These are phyloP conservation scores for Oleoguttula mirabilis DNA, from an alignment of 495 filamentous ascomycete species.

Conservation along the genomic window DNA sequence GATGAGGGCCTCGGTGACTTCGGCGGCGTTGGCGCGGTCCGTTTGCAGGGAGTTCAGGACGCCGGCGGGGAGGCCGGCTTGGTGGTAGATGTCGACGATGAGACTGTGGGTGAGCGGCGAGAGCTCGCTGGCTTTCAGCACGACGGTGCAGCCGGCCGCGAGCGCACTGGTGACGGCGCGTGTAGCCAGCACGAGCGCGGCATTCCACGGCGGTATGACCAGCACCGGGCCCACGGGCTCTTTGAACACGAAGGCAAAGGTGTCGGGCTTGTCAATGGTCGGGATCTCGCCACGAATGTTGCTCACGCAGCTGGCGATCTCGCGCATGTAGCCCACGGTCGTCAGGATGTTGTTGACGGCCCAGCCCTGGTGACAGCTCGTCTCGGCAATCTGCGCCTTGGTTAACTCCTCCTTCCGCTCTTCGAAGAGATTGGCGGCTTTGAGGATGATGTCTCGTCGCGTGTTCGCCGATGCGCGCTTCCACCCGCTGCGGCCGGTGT, in stretches of 20 bases:
- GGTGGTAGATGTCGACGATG: slow-evolving; percentile 21
- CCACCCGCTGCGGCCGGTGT: slow-evolving; percentile 18
- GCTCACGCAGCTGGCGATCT: slow-evolving; percentile 22
- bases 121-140: slow-evolving; percentile 27
- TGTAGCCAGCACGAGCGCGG: slow-evolving; percentile 24
- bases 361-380: slow-evolving; percentile 20
- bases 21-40: slow-evolving; percentile 20
- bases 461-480: slow-evolving; percentile 16
- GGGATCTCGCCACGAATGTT: slow-evolving; percentile 21
- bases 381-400: slow-evolving; percentile 20
- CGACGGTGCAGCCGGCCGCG: slow-evolving; percentile 27
- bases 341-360: slow-evolving; percentile 20
- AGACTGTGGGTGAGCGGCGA: slow-evolving; percentile 22
- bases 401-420: slow-evolving; percentile 8
- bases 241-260: slow-evolving; percentile 25
- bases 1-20: slow-evolving; percentile 24
- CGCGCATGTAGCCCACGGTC: slow-evolving; percentile 18
- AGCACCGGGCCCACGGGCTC: slow-evolving; percentile 25
- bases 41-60: slow-evolving; percentile 23
- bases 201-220: slow-evolving; percentile 27
- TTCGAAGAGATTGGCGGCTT: slow-evolving; percentile 12
- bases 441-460: slow-evolving; percentile 13
- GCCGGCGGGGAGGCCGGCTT: slow-evolving; percentile 25
- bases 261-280: slow-evolving; percentile 23
- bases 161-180: slow-evolving; percentile 21